phyloP scores from a whole-genome alignment of 2,329 filamentous ascomycete genomes.

The Stemphylium beticola region DNA sequence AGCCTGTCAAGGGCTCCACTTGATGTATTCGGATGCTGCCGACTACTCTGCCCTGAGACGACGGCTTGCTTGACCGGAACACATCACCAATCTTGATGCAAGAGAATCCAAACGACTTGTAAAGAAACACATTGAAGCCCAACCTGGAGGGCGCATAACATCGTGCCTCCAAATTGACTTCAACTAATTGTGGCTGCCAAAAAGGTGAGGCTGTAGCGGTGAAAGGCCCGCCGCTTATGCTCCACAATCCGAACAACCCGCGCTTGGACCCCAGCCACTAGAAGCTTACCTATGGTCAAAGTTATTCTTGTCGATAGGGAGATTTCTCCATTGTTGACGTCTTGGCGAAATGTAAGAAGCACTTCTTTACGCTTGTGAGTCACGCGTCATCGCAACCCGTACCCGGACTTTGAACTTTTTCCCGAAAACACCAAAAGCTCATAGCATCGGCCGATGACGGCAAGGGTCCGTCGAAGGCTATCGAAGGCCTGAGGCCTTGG shows the following conservation, averaged over 20 bases:
- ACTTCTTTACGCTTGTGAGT: conserved; percentile 19
- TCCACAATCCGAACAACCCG: conserved; percentile 30
- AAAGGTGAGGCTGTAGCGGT: conserved; percentile 42
- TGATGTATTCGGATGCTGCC: conserved; percentile 24
- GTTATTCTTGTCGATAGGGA: conserved; percentile 26
- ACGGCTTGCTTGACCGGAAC: conserved; percentile 33
- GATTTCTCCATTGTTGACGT: conserved; percentile 12
- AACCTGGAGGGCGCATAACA: conserved; percentile 31
- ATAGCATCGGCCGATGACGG: conserved; percentile 24
- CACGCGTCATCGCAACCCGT: conserved; percentile 15
- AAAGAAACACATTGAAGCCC: conserved; percentile 34
- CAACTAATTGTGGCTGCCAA: conserved; percentile 29
- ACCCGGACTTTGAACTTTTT: background rate
- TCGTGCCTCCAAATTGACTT: conserved; percentile 15
- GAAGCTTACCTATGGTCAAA: conserved; percentile 10
- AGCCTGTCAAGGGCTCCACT: conserved; percentile 27
- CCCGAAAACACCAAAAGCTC: conserved; percentile 21
- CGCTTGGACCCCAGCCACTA: conserved; percentile 28
- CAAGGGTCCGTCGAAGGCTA: conserved; percentile 17
- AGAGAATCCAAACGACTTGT: conserved; percentile 14
- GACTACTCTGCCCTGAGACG: conserved; percentile 28
- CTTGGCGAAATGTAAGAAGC: conserved; percentile 31
- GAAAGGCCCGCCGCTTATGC: conserved; percentile 32
- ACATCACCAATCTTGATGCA: conserved; percentile 24
- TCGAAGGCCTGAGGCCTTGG: conserved; percentile 7